A percentile compares a stretch with the other conserved stretches of the same genome.
Conservation (phyloP, 805 yeast genomes). For the Pichia nakasei region DNA sequence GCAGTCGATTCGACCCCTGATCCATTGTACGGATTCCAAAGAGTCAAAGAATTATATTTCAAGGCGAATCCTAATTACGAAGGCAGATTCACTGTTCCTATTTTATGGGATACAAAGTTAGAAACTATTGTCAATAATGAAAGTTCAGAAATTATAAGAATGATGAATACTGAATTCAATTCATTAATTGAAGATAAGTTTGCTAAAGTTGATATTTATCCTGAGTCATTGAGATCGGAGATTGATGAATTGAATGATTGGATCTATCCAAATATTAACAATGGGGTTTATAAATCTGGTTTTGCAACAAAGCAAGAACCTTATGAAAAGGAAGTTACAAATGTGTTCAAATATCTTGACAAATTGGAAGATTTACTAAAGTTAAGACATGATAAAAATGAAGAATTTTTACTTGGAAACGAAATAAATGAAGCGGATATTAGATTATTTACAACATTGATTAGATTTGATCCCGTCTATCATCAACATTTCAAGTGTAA, state of each 20-base stretch:
- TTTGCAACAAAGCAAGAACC: slow-evolving; percentile 80
- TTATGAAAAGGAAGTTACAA: slow-evolving; percentile 59
- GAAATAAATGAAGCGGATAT: slow-evolving; percentile 84
- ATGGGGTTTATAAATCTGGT: slow-evolving; percentile 90
- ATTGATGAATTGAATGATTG: slow-evolving; percentile 76
- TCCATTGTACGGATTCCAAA: slow-evolving; percentile 45
- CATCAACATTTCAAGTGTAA: slow-evolving; percentile 95
- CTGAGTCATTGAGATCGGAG: slow-evolving; percentile 39
- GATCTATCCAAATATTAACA: slow-evolving; percentile 80
- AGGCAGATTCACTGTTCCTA: slow-evolving; percentile 89
- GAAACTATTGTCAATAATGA: slow-evolving; percentile 87
- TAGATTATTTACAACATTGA: slow-evolving; percentile 76
- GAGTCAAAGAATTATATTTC: slow-evolving; percentile 64
- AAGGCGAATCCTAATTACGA: slow-evolving; percentile 66
- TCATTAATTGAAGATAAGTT: slow-evolving; percentile 40
- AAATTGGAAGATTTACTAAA: slow-evolving; percentile 55
- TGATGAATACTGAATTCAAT: slow-evolving; percentile 69
- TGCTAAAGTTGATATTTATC: slow-evolving; percentile 53
- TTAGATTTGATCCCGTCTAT: slow-evolving; percentile 88
- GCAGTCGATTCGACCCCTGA: slow-evolving; percentile 46
- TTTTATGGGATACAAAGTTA: slow-evolving; percentile 81
- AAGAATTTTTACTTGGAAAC: slow-evolving; percentile 47
- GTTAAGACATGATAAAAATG: slow-evolving; percentile 30
- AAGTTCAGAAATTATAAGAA: slow-evolving; percentile 80
- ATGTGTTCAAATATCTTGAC: slow-evolving; percentile 59